phyloP scores from a whole-genome alignment of 148 eudicot genomes.

The Rhododendron molle region DNA sequence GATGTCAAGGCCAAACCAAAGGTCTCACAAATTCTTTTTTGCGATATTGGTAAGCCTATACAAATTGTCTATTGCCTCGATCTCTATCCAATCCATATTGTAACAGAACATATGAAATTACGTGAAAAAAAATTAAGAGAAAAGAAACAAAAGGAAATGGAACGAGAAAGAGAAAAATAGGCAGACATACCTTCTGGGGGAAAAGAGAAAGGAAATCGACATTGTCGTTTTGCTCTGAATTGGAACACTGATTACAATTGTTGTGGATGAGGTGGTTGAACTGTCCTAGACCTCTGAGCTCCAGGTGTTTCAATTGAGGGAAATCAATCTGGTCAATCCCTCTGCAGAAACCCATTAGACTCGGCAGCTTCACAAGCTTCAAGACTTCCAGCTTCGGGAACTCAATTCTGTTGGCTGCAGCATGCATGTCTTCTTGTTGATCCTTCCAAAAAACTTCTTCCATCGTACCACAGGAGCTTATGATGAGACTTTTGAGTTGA shows the following conservation, averaged over 20 bases:
- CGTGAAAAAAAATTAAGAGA: too few species aligned
- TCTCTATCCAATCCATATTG: neutral
- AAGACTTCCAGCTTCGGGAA: neutral
- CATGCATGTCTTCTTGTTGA: neutral
- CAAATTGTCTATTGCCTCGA: too few species aligned
- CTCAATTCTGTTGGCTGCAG: neutral
- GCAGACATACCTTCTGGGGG: neutral
- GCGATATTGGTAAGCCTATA: too few species aligned
- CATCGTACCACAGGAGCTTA: too few species aligned
- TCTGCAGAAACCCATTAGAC: neutral
- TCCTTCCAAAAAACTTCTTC: too few species aligned
- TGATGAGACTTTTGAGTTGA: too few species aligned
- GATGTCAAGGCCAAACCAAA: too few species aligned
- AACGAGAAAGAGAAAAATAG: neutral
- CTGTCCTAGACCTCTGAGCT: neutral
- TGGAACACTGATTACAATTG: neutral
- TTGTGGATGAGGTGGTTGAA: neutral
- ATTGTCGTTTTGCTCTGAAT: neutral
- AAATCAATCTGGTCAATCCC: constrained; percentile 1
- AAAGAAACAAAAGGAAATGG: accelerated
- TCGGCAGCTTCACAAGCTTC: neutral
- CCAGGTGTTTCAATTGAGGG: neutral
- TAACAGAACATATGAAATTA: too few species aligned
- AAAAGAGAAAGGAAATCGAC: neutral
- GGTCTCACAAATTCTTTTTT: too few species aligned